phyloP scores from a whole-genome alignment of 306 rosid species.

The Rosa persica region DNA sequence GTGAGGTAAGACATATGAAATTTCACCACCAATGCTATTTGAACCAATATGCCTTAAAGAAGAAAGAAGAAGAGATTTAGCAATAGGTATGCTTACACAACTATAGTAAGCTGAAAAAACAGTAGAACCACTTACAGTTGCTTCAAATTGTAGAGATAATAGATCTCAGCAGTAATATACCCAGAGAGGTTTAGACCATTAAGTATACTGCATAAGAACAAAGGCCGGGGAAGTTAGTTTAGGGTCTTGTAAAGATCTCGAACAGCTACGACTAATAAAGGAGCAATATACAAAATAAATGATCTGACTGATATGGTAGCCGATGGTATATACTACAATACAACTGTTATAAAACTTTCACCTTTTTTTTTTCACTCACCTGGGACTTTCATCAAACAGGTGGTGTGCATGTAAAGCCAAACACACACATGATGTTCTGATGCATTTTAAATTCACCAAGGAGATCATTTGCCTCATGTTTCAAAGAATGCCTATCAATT shows the following conservation, averaged over 20 bases:
- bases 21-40: constrained; percentile 64
- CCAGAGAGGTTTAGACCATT: constrained; percentile 79
- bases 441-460: not conserved
- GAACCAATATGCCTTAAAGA: constrained; percentile 73
- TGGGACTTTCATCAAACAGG: constrained; percentile 3
- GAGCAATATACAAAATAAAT: not conserved
- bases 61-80: constrained; percentile 27
- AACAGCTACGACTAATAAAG: constrained; percentile 57
- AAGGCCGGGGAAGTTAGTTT: constrained; percentile 13
- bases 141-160: constrained; percentile 62
- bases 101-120: not conserved
- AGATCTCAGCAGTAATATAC: constrained; percentile 56
- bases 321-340: not conserved
- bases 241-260: constrained; percentile 59
- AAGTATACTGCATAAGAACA: constrained; percentile 53
- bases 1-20: constrained; percentile 71
- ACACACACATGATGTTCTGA: not conserved
- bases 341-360: not conserved
- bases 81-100: constrained; percentile 3
- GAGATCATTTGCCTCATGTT: not conserved
- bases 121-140: constrained; percentile 52
- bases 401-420: not conserved
- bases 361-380: not conserved
- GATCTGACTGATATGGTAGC: not conserved
- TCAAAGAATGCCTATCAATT: no score